Evolutionary conservation across 352 stramenopile genomes (phyloP).

Genomic region (Globisporangium radiosum): DNA sequence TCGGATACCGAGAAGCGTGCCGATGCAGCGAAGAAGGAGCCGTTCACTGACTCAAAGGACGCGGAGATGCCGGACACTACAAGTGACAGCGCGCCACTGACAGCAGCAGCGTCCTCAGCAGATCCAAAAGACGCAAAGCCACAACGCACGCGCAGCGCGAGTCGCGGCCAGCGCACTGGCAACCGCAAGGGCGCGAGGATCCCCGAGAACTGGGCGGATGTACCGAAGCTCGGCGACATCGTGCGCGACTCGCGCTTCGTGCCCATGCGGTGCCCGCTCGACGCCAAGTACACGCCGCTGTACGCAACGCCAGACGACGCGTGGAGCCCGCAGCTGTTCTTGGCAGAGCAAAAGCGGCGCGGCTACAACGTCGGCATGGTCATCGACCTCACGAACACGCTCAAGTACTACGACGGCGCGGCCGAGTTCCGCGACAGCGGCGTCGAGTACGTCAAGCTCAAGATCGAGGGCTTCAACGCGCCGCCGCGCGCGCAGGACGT

Average conservation of each 20-base stretch:
- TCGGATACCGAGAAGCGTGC: no score
- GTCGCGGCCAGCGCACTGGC: neutral
- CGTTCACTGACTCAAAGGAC: neutral
- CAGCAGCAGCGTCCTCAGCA: neutral
- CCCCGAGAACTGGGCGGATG: constrained; percentile 79
- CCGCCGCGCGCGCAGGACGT: constrained; percentile 47
- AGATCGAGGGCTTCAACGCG: constrained; percentile 64
- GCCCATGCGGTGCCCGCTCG: constrained; percentile 62
- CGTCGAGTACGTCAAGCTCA: constrained; percentile 73
- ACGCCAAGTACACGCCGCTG: constrained; percentile 50
- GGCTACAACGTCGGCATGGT: constrained; percentile 53
- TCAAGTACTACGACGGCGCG: constrained; percentile 75
- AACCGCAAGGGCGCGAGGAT: constrained; percentile 13
- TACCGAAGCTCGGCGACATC: constrained; percentile 60
- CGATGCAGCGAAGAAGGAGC: no score
- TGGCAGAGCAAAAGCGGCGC: constrained; percentile 31
- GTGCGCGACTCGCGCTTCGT: constrained; percentile 57
- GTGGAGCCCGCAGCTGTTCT: constrained; percentile 55
- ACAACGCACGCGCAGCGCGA: constrained; percentile 9
- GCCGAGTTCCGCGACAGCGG: constrained; percentile 34
- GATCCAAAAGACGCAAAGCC: constrained; percentile 9
- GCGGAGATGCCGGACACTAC: neutral
- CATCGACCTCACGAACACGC: constrained; percentile 81
- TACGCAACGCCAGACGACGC: constrained; percentile 30
- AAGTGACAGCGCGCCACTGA: neutral